These are phyloP conservation scores for Bruguiera gymnorhiza DNA, from an alignment of 345 rosid species.

Conservation along the genomic window DNA sequence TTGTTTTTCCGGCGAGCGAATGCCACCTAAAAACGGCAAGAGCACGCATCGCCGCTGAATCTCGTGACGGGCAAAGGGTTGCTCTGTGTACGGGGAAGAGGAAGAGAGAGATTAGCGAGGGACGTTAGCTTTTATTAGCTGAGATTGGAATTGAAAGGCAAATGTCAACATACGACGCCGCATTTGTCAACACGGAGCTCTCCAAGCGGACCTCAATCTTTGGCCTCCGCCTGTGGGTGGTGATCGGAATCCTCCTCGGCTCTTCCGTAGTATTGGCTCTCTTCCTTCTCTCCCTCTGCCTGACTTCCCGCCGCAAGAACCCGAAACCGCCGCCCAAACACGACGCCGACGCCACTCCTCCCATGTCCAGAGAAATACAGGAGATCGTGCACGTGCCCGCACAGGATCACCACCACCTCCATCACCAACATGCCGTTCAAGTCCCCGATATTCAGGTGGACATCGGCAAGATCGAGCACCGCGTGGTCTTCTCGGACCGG, in stretches of 20 bases:
- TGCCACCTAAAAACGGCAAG: background rate
- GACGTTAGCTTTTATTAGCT: too few relatives aligned
- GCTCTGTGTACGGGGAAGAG: background rate
- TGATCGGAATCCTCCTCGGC: slow-evolving; percentile 80
- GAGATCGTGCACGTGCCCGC: slow-evolving; percentile 53
- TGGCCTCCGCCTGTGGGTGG: slow-evolving; percentile 86
- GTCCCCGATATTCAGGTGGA: slow-evolving; percentile 81
- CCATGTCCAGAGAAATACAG: slow-evolving; percentile 79
- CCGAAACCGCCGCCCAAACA: slow-evolving; percentile 15
- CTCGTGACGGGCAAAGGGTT: background rate
- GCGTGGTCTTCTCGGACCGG: slow-evolving; percentile 74
- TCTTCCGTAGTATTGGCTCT: slow-evolving; percentile 77
- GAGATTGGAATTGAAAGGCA: background rate
- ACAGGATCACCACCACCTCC: slow-evolving; percentile 35
- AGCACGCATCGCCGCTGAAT: background rate
- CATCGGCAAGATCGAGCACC: slow-evolving; percentile 81
- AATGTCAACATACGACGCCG: slow-evolving; percentile 70
- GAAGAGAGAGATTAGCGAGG: background rate
- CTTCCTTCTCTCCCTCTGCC: slow-evolving; percentile 81
- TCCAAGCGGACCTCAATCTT: slow-evolving; percentile 88
- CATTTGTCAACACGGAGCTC: slow-evolving; percentile 62
- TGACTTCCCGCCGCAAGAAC: slow-evolving; percentile 71
- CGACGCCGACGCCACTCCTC: slow-evolving; percentile 44
- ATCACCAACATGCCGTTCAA: slow-evolving; percentile 29
- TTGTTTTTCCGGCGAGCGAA: slow-evolving; percentile 12